Evolutionary conservation across 306 rosid species (phyloP).

Genomic region (Rosa rugosa): DNA sequence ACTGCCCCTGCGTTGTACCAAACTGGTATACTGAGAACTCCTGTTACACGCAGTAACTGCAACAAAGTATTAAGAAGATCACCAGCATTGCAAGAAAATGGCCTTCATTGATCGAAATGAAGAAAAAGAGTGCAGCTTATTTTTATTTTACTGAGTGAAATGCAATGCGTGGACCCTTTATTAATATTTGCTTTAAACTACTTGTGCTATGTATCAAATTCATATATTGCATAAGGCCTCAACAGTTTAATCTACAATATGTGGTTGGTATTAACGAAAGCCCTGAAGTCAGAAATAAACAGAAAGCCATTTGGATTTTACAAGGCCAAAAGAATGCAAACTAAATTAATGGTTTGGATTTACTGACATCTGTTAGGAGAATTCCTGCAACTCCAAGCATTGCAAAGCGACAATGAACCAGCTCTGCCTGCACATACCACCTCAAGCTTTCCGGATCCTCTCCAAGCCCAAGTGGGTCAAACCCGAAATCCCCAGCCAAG

Average conservation of each 20-base stretch:
- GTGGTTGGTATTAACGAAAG: conserved; percentile 5
- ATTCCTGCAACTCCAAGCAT: conserved; percentile 91
- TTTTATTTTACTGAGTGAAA: background rate
- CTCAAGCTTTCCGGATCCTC: conserved; percentile 84
- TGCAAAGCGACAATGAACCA: conserved; percentile 87
- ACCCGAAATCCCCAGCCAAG: conserved; percentile 86
- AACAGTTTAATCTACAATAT: conserved; percentile 9
- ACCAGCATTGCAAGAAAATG: background rate
- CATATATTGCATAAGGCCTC: background rate
- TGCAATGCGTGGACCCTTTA: background rate
- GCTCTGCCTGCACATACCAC: conserved; percentile 97
- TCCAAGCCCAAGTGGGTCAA: conserved; percentile 95
- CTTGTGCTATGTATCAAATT: background rate
- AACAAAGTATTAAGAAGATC: conserved; percentile 8
- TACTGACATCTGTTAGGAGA: conserved; percentile 83
- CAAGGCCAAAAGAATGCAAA: background rate
- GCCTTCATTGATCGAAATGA: background rate
- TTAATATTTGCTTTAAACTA: background rate
- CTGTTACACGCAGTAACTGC: conserved; percentile 83
- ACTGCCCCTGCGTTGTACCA: conserved; percentile 91
- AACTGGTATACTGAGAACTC: conserved; percentile 58
- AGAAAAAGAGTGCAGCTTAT: background rate
- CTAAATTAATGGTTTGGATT: background rate
- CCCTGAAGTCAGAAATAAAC: background rate
- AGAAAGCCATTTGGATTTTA: too few species aligned